Evolutionary conservation across 139 green algal species (phyloP).

Genomic region (Picochlorum sp.): DNA sequence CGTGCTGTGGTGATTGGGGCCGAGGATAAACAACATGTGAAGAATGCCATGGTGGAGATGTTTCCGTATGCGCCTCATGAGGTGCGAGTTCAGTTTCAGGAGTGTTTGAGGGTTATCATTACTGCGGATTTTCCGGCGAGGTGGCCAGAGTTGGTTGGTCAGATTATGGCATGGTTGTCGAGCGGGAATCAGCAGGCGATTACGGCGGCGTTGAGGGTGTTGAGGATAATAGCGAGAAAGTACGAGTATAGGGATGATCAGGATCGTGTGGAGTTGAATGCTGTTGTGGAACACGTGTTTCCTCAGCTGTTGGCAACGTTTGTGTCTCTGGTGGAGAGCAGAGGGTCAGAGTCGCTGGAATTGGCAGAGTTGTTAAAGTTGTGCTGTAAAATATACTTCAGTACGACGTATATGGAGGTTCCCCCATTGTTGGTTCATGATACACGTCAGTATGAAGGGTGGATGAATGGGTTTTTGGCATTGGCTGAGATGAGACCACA

Average conservation of each 20-base stretch:
- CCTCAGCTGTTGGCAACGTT: background rate
- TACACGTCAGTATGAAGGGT: constrained; percentile 58
- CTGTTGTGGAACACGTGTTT: constrained; percentile 44
- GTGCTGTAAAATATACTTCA: constrained; percentile 86
- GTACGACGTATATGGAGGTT: constrained; percentile 80
- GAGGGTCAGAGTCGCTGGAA: constrained; percentile 19
- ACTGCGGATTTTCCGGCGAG: constrained; percentile 75
- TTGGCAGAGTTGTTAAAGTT: constrained; percentile 65
- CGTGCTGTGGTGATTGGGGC: constrained; percentile 24
- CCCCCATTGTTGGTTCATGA: constrained; percentile 58
- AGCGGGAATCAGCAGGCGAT: constrained; percentile 58
- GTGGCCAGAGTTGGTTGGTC: constrained; percentile 72
- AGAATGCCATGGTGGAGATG: constrained; percentile 27
- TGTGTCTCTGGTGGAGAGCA: constrained; percentile 31
- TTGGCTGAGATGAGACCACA: constrained; percentile 64
- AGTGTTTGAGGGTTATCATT: constrained; percentile 75
- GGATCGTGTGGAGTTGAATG: constrained; percentile 43
- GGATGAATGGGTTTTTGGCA: constrained; percentile 72
- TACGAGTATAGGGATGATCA: constrained; percentile 92
- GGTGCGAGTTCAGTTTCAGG: constrained; percentile 70
- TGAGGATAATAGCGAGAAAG: constrained; percentile 85
- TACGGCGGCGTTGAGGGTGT: constrained; percentile 62
- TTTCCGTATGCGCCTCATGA: constrained; percentile 34
- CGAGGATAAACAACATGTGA: constrained; percentile 67
- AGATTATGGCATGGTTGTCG: background rate